Evolutionary conservation across 768 basidiomycete genomes (phyloP), one percentile per base, ranked within the genome.

Genomic region (Sarcodon sp.): DNA sequence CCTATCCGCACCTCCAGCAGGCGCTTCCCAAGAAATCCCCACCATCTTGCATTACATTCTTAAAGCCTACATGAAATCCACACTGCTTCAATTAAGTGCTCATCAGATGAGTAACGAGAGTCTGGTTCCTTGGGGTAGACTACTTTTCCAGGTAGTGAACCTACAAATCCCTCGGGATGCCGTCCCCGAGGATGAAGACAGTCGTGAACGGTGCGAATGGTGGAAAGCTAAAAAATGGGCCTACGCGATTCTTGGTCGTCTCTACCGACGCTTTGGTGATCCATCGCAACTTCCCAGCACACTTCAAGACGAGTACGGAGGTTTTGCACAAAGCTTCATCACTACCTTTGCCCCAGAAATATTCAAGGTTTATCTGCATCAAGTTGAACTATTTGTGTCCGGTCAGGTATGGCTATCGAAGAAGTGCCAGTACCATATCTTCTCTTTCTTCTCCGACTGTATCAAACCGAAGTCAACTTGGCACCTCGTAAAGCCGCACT

Each of bases 171-270:
- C 84, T 0, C 64, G 68, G 46, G 76, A 79, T 3, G 73, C 70
- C 16, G 73, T 89, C 0, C 82, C 86, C 1, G 76, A 72, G 31
- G 79, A 86, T 49, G 75, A 79, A 51, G 84, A 89, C 5, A 83
- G 84, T 12, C 69, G 85, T 34, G 87, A 91, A 66, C 71, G 70
- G 43, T 76, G 71, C 43, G 84, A 87, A 56, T 94, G 91, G 90
- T 89, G 88, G 85, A 83, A 82, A 59, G 75, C 83, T 7, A 93
- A 93, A 67, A 94, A 94, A 60, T 93, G 90, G 91, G 87, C 90
- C 0, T 91, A 83, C 58, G 77, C 73, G n/a, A 79, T 78, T 35
- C 68, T 94, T 7, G 84, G 85, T 34, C 70, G 80, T 18, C 67
- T 91, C 12, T 91, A 91, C 72, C 83, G 84, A 57, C 73, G 83